A percentile compares a stretch with the other conserved stretches of the same genome.
Conservation (phyloP, 345 rosid genomes). For the Citrus sp. region DNA sequence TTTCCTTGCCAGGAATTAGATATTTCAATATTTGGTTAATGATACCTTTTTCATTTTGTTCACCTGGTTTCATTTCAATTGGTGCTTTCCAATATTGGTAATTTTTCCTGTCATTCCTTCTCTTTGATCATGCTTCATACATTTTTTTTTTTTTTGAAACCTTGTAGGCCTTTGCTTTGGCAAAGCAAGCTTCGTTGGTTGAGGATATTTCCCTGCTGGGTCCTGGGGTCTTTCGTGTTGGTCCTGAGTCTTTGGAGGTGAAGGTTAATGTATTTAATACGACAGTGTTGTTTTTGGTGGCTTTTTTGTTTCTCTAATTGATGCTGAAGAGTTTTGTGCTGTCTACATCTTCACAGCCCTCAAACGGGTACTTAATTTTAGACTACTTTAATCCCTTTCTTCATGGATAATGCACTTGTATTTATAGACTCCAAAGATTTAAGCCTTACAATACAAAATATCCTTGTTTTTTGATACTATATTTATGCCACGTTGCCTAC, state of each 20-base stretch:
- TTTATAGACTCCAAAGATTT: background rate
- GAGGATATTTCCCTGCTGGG: conserved; percentile 24
- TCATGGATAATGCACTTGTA: background rate
- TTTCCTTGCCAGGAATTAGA: conserved; percentile 94
- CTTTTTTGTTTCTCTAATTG: background rate
- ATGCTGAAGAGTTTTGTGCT: background rate
- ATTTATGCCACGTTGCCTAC: background rate
- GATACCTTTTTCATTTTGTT: background rate
- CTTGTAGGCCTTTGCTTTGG: too few species aligned
- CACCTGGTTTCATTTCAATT: background rate
- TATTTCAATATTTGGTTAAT: conserved; percentile 83
- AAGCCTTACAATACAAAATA: background rate
- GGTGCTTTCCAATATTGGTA: background rate
- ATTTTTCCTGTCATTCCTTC: background rate
- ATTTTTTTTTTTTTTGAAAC: background rate
- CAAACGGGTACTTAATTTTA: too few species aligned
- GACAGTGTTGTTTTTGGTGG: background rate
- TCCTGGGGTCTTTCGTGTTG: conserved; percentile 54
- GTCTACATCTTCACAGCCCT: too few species aligned
- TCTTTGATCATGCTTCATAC: background rate
- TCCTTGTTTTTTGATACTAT: background rate
- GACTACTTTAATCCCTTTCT: too few species aligned
- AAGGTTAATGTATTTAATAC: conserved; percentile 9
- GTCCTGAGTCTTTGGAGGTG: conserved; percentile 72
- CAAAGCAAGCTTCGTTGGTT: too few species aligned